These are phyloP conservation scores for Trichoderma gamsii DNA, from an alignment of 495 filamentous ascomycete genomes.

Conservation along the genomic window DNA sequence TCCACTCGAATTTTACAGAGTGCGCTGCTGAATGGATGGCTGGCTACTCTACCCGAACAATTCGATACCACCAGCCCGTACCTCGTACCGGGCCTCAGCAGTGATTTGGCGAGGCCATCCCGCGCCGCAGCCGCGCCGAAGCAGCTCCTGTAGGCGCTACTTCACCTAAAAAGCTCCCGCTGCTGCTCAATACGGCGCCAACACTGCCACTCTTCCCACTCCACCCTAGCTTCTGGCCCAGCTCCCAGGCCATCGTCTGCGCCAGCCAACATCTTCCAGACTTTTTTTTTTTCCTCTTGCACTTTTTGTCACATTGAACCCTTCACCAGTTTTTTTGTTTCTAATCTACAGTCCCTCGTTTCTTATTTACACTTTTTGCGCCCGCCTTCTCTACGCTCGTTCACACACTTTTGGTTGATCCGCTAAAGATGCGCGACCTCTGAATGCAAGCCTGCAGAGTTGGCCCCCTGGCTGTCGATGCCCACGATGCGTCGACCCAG, in stretches of 20 bases:
- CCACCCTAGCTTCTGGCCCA: constrained; percentile 10
- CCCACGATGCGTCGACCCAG: constrained; percentile 6
- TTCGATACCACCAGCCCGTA: too few species aligned
- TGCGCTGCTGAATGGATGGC: too few species aligned
- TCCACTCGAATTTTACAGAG: too few species aligned
- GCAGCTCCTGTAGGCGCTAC: not conserved
- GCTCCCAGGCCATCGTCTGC: constrained; percentile 10
- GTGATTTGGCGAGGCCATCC: not conserved
- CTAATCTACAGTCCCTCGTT: constrained; percentile 11
- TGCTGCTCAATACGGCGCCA: not conserved
- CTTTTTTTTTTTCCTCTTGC: constrained; percentile 6
- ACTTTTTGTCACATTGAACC: not conserved
- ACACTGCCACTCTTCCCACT: constrained; percentile 13
- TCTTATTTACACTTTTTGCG: not conserved
- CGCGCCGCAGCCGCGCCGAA: too few species aligned
- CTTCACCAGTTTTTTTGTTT: not conserved
- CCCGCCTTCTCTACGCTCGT: not conserved
- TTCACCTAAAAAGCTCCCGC: not conserved
- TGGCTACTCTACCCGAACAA: too few species aligned
- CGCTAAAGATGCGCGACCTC: constrained; percentile 11
- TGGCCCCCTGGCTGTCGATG: constrained; percentile 13
- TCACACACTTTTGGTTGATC: not conserved
- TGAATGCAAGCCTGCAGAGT: constrained; percentile 11
- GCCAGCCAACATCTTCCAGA: constrained; percentile 1
- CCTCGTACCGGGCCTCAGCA: too few species aligned